Evolutionary conservation across 2,329 filamentous ascomycete genomes (phyloP).

Genomic region (Hortaea werneckii): DNA sequence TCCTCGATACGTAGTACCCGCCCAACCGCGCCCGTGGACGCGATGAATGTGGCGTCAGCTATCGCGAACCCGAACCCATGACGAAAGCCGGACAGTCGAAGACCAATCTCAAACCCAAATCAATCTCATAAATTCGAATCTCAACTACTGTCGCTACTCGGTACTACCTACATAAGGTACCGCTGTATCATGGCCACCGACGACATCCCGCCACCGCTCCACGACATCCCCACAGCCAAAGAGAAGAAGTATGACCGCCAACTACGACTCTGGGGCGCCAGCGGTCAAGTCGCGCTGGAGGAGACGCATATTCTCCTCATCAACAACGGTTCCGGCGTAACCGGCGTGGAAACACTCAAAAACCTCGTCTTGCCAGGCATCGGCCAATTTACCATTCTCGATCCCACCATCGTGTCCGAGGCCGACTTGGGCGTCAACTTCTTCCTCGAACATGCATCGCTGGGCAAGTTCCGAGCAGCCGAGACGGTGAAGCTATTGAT

Average conservation of each 20-base stretch:
- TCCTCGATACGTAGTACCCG: too few species aligned
- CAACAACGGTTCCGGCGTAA: conserved; percentile 77
- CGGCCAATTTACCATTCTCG: conserved; percentile 83
- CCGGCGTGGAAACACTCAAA: conserved; percentile 85
- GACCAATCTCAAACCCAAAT: too few species aligned
- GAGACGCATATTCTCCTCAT: conserved; percentile 83
- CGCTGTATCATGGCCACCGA: background rate
- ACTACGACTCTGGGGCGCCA: conserved; percentile 87
- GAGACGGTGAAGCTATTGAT: conserved; percentile 65
- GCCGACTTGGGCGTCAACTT: conserved; percentile 91
- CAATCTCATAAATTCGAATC: too few species aligned
- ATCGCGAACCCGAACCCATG: too few species aligned
- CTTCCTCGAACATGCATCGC: conserved; percentile 71
- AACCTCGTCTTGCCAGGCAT: conserved; percentile 93
- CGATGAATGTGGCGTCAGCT: too few species aligned
- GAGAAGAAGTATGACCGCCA: conserved; percentile 79
- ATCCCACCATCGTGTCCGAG: conserved; percentile 66
- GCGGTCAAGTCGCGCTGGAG: conserved; percentile 81
- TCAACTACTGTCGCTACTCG: too few species aligned
- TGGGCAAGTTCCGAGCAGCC: conserved; percentile 70
- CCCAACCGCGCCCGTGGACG: too few species aligned
- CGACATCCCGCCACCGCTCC: conserved; percentile 32
- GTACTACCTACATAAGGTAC: too few species aligned
- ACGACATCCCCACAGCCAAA: conserved; percentile 47
- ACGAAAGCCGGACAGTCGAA: too few species aligned